Evolutionary conservation across 164 flowering plant genomes (phyloP).

Genomic region (Magnolia kwangsiensis): DNA sequence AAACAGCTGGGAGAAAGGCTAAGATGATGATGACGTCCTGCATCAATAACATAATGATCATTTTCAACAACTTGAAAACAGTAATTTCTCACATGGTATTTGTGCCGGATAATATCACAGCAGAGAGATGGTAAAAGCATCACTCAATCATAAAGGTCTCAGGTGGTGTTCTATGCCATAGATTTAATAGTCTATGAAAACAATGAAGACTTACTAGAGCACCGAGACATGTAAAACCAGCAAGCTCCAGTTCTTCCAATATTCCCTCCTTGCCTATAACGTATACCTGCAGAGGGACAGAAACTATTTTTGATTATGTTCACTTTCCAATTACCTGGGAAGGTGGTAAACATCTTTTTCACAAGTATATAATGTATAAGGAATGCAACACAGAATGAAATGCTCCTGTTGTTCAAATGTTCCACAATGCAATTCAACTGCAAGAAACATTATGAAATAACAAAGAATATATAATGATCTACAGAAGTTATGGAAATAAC

Average conservation of each 20-base stretch:
- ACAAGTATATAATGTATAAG: background rate
- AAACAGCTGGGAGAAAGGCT: background rate
- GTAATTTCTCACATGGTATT: no score
- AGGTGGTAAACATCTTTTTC: background rate
- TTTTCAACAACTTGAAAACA: background rate
- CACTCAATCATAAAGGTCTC: background rate
- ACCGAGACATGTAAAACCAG: conserved; percentile 82
- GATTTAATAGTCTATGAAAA: background rate
- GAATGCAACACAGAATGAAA: background rate
- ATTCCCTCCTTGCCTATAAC: conserved; percentile 90
- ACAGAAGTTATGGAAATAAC: no score
- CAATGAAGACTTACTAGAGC: conserved; percentile 64
- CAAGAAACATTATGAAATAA: background rate
- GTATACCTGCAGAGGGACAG: conserved; percentile 56
- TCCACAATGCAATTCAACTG: background rate
- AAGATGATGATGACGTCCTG: background rate
- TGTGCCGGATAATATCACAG: no score
- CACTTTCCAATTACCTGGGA: background rate
- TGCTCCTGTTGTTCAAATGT: background rate
- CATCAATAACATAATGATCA: background rate
- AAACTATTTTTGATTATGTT: background rate
- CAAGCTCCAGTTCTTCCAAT: conserved; percentile 77
- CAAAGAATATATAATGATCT: no score
- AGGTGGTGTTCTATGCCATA: background rate
- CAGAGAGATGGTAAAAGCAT: no score